These are phyloP conservation scores for Zygosaccharomyces pseudorouxii DNA, from an alignment of 805 yeast genomes.

Conservation along the genomic window DNA sequence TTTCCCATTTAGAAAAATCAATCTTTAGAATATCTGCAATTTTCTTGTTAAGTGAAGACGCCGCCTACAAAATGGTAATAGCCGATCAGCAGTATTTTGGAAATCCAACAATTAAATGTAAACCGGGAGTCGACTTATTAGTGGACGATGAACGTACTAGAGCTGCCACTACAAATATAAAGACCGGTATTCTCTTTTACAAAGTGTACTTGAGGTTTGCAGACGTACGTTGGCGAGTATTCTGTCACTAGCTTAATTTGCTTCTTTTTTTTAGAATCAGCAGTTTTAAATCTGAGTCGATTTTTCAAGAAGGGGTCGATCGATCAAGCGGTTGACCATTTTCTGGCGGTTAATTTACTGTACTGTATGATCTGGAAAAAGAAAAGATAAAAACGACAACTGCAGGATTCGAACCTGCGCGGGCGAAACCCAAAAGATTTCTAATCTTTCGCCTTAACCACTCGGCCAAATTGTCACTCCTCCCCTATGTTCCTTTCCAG, in stretches of 20 bases:
- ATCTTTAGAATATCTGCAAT: conserved; percentile 28
- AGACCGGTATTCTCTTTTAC: conserved; percentile 34
- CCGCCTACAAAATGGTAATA: conserved; percentile 20
- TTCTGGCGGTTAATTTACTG: too few species aligned
- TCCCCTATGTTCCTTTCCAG: too few species aligned
- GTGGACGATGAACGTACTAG: background rate
- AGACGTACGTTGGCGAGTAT: conserved; percentile 41
- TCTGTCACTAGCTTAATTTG: too few species aligned
- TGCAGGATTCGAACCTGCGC: conserved; percentile 64
- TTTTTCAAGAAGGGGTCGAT: too few species aligned
- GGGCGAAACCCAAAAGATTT: conserved; percentile 51
- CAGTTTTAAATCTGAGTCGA: too few species aligned
- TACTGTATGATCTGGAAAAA: too few species aligned
- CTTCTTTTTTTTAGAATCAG: too few species aligned
- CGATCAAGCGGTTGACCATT: too few species aligned
- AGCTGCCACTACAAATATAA: conserved; percentile 11
- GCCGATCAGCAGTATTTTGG: conserved; percentile 31
- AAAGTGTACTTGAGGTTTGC: conserved; percentile 49
- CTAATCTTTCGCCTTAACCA: conserved; percentile 59
- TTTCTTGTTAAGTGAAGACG: conserved; percentile 11
- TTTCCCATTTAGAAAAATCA: conserved; percentile 41
- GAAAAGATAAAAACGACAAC: too few species aligned
- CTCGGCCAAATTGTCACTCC: conserved; percentile 49
- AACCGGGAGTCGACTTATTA: background rate
- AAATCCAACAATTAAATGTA: conserved; percentile 44